phyloP scores from a whole-genome alignment of 148 eudicot genomes.

The Diospyros kaki region DNA sequence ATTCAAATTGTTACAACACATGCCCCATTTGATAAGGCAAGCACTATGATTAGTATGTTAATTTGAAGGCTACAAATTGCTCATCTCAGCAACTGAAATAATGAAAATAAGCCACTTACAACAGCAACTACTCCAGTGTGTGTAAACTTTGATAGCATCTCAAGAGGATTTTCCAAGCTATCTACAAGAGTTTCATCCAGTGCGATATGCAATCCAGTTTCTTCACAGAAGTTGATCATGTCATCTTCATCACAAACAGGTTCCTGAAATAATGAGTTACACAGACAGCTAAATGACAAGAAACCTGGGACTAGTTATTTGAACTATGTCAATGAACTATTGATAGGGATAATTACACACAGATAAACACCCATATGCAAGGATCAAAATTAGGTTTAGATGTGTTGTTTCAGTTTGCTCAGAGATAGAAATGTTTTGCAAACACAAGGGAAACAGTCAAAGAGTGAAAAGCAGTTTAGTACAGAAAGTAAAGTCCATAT shows the following conservation, averaged over 20 bases:
- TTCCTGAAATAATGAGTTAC: slow-evolving; percentile 49
- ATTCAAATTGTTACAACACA: background rate
- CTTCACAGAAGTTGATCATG: slow-evolving; percentile 80
- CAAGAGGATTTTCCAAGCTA: slow-evolving; percentile 47
- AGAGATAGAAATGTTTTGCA: no score
- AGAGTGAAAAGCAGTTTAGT: no score
- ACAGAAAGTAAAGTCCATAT: no score
- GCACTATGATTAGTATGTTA: background rate
- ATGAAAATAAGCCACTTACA: slow-evolving; percentile 43
- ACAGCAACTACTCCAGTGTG: slow-evolving; percentile 89
- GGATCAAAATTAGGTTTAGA: no score
- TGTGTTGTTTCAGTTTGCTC: no score
- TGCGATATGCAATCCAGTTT: slow-evolving; percentile 85
- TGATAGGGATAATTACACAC: no score
- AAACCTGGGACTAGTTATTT: background rate
- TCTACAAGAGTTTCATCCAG: slow-evolving; percentile 84
- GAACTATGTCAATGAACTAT: background rate
- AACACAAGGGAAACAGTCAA: no score
- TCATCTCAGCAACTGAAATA: background rate
- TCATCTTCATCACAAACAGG: slow-evolving; percentile 74
- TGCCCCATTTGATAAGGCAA: background rate
- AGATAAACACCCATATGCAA: no score
- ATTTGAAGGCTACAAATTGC: background rate
- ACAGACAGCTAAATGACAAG: background rate
- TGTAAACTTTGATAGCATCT: slow-evolving; percentile 50